Conservation (phyloP, 2,329 filamentous ascomycete species). For the Teratosphaeria destructans region DNA sequence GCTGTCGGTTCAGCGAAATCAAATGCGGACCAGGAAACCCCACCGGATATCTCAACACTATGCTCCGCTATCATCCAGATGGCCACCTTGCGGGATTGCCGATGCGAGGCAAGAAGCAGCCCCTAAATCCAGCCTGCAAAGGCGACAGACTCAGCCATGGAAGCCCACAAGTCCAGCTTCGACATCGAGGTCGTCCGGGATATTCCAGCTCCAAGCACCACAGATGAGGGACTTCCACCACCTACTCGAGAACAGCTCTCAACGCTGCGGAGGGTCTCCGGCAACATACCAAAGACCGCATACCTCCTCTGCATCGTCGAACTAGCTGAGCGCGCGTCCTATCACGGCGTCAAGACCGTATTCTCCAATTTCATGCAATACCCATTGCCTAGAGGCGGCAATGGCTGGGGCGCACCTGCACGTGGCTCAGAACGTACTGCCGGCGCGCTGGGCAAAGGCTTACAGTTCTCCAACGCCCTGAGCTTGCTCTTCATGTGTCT, state of each 20-base stretch:
- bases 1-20: too few species aligned
- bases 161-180: slow-evolving; percentile 1
- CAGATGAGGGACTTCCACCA: slow-evolving; percentile 12
- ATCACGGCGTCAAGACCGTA: slow-evolving; percentile 43
- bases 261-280: slow-evolving; percentile 41
- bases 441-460: slow-evolving; percentile 51
- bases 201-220: slow-evolving; percentile 6
- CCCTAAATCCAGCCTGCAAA: neutral
- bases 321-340: slow-evolving; percentile 51
- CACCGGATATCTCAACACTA: too few species aligned
- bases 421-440: slow-evolving; percentile 28
- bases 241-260: slow-evolving; percentile 39
- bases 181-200: slow-evolving; percentile 15
- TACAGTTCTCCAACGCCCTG: slow-evolving; percentile 42
- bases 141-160: neutral
- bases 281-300: slow-evolving; percentile 39
- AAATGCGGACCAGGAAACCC: too few species aligned
- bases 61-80: too few species aligned
- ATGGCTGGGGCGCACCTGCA: slow-evolving; percentile 25
- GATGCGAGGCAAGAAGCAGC: too few species aligned
- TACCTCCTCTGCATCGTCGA: slow-evolving; percentile 51
- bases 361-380: slow-evolving; percentile 55
- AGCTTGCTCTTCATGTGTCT: slow-evolving; percentile 47
- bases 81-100: too few species aligned
- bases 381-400: slow-evolving; percentile 40